phyloP scores from a whole-genome alignment of 176 grass and related monocot genomes.

The Dendrocalamus sinicus region DNA sequence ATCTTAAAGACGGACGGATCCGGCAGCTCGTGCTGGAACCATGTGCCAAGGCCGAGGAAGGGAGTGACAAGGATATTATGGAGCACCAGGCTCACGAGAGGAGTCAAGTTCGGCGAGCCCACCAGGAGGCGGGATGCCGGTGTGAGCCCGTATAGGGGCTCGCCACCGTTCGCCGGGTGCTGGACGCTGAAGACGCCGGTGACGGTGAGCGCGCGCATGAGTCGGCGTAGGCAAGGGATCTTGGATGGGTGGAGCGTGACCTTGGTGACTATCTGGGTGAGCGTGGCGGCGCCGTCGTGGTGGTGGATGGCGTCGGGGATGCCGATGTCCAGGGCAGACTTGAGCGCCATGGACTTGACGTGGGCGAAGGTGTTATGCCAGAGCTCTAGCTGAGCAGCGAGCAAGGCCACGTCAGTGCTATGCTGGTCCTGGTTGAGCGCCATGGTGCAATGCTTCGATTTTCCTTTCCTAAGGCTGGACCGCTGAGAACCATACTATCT shows the following conservation, averaged over 20 bases:
- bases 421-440: too few relatives aligned
- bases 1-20: conserved; percentile 19
- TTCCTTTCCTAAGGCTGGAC: too few relatives aligned
- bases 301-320: conserved; percentile 15
- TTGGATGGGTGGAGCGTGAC: conserved; percentile 12
- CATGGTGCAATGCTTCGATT: too few relatives aligned
- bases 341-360: conserved; percentile 23
- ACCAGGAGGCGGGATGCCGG: conserved; percentile 27
- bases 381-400: neutral
- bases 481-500: too few relatives aligned
- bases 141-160: conserved; percentile 23
- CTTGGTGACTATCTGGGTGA: neutral
- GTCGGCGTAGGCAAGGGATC: neutral
- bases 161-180: neutral
- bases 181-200: neutral
- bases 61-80: neutral
- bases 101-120: neutral
- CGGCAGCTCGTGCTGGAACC: conserved; percentile 22
- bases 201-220: conserved; percentile 30
- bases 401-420: neutral
- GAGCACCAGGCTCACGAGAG: neutral
- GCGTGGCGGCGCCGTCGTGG: neutral
- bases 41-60: neutral
- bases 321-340: neutral
- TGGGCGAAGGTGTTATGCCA: neutral